Evolutionary conservation across 164 flowering plant genomes (phyloP).

Genomic region (Euptelea pleiosperma): DNA sequence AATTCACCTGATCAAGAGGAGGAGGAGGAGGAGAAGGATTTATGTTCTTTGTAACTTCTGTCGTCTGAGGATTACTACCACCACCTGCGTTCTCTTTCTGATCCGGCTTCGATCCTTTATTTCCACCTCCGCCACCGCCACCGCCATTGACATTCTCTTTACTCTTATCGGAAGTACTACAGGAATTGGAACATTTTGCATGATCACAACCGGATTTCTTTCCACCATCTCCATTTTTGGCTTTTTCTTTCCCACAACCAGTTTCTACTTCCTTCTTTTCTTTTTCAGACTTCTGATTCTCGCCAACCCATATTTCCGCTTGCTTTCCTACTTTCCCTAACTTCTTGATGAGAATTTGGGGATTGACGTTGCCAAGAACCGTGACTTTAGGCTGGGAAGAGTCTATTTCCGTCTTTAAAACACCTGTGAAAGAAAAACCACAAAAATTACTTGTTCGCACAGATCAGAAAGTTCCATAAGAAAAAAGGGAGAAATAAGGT

Average conservation of each 20-base stretch:
- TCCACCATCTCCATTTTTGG: slow-evolving; percentile 13
- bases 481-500: too few relatives aligned
- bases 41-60: slow-evolving; percentile 1
- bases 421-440: slow-evolving; percentile 34
- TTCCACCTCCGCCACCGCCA: slow-evolving; percentile 7
- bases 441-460: neutral
- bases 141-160: slow-evolving; percentile 11
- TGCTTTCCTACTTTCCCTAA: slow-evolving; percentile 44
- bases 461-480: too few relatives aligned
- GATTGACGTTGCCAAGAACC: slow-evolving; percentile 43
- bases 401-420: slow-evolving; percentile 40
- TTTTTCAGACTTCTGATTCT: slow-evolving; percentile 15
- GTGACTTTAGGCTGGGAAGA: slow-evolving; percentile 39
- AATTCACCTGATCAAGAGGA: slow-evolving; percentile 3
- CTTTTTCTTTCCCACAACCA: slow-evolving; percentile 2
- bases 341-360: slow-evolving; percentile 42
- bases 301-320: slow-evolving; percentile 37
- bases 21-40: slow-evolving; percentile 10
- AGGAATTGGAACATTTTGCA: slow-evolving; percentile 17
- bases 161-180: neutral
- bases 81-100: slow-evolving; percentile 5
- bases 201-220: slow-evolving; percentile 21
- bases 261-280: slow-evolving; percentile 23
- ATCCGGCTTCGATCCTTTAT: slow-evolving; percentile 12
- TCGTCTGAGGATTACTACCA: slow-evolving; percentile 2